These are phyloP conservation scores for Casuarina cunninghamiana DNA, from an alignment of 306 rosid species.

Conservation along the genomic window DNA sequence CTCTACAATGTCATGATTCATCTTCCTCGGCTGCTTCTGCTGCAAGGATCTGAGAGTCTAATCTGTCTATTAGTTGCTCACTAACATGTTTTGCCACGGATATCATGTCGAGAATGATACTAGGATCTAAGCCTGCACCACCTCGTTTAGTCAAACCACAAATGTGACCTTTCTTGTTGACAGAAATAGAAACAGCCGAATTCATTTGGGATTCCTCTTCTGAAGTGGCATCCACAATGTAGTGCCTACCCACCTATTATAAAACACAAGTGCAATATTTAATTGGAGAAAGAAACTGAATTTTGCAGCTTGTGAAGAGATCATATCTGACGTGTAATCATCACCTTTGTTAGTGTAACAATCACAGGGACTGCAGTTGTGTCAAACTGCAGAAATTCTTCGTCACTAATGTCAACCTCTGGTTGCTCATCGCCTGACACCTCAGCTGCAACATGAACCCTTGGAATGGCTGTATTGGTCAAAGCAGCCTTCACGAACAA, in stretches of 20 bases:
- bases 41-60: conserved; percentile 82
- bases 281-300: neutral
- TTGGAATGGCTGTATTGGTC: conserved; percentile 87
- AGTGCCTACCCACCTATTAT: conserved; percentile 72
- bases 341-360: conserved; percentile 83
- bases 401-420: conserved; percentile 78
- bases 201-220: conserved; percentile 95
- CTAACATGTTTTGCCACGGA: conserved; percentile 75
- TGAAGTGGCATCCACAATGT: conserved; percentile 76
- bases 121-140: conserved; percentile 79
- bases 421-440: conserved; percentile 62
- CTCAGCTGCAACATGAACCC: conserved; percentile 59
- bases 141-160: conserved; percentile 85
- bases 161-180: conserved; percentile 62
- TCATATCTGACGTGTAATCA: neutral
- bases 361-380: conserved; percentile 81
- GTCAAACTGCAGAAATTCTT: conserved; percentile 87
- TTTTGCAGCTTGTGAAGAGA: neutral
- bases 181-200: conserved; percentile 76
- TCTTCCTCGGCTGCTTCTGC: conserved; percentile 79
- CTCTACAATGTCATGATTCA: conserved; percentile 38
- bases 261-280: conserved; percentile 19
- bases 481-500: conserved; percentile 68
- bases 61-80: conserved; percentile 60
- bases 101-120: conserved; percentile 81